Conservation (phyloP, 2,329 filamentous ascomycete genomes). For the Fusarium tricinctum region DNA sequence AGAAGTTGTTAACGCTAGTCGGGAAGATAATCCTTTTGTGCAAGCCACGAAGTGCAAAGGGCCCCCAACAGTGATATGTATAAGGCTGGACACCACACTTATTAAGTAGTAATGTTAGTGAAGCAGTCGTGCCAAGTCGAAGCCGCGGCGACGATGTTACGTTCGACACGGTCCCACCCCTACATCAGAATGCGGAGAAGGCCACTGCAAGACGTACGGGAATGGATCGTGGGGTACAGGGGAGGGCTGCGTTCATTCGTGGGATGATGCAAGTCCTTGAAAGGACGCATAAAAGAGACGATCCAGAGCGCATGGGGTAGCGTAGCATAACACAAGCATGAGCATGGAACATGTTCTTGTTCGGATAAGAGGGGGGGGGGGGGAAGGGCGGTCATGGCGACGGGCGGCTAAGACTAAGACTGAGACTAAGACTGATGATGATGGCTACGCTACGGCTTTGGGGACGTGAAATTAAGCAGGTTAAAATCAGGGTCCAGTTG, state of each 20-base stretch:
- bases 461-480: constrained; percentile 35
- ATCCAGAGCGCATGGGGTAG: constrained; percentile 39
- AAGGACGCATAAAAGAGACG: constrained; percentile 37
- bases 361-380: constrained; percentile 19
- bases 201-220: constrained; percentile 26
- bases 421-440: neutral
- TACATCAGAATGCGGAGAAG: constrained; percentile 39
- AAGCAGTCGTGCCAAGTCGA: constrained; percentile 34
- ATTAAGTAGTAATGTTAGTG: constrained; percentile 39
- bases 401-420: constrained; percentile 22
- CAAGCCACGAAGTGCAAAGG: constrained; percentile 35
- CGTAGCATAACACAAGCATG: constrained; percentile 19
- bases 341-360: constrained; percentile 20
- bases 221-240: constrained; percentile 42
- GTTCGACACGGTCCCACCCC: constrained; percentile 25
- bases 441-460: constrained; percentile 7
- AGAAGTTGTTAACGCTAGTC: constrained; percentile 33
- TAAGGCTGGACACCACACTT: constrained; percentile 39
- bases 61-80: constrained; percentile 34
- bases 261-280: constrained; percentile 41
- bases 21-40: constrained; percentile 26
- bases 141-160: constrained; percentile 35
- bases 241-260: constrained; percentile 33
- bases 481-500: constrained; percentile 37
- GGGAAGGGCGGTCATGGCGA: constrained; percentile 23